These are phyloP conservation scores for Erythrobasidium yunnanense DNA, from an alignment of 768 basidiomycete species.

Conservation along the genomic window DNA sequence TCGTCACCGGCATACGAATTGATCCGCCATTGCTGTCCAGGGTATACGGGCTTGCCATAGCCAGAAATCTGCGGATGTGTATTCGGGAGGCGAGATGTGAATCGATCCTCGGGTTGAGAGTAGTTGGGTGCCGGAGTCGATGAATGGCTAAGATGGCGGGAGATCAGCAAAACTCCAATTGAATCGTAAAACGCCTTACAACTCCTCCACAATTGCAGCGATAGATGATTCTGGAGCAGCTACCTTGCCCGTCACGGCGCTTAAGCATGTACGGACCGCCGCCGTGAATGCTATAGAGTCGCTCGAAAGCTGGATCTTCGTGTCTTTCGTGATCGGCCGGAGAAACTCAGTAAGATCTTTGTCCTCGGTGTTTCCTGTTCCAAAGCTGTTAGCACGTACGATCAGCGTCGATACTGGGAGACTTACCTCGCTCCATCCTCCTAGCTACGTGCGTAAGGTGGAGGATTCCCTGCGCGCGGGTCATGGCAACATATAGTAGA, in stretches of 20 bases:
- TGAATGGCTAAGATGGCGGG: not conserved
- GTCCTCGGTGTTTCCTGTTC: not conserved
- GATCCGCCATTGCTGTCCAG: conserved; percentile 17
- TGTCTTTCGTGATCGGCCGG: not conserved
- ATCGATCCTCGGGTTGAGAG: not conserved
- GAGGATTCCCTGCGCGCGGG: conserved; percentile 63
- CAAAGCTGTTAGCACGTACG: not conserved
- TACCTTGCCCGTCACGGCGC: not conserved
- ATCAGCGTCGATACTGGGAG: not conserved
- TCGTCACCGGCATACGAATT: conserved; percentile 21
- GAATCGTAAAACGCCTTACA: not conserved
- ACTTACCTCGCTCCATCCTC: conserved; percentile 48
- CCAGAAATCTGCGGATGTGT: not conserved
- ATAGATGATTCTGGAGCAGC: not conserved
- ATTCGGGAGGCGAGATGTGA: not conserved
- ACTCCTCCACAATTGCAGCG: not conserved
- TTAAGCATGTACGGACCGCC: not conserved
- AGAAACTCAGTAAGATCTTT: conserved; percentile 23
- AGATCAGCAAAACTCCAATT: too few species aligned
- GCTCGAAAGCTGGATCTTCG: not conserved
- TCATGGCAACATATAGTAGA: conserved; percentile 77
- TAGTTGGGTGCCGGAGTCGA: not conserved
- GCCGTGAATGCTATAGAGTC: not conserved
- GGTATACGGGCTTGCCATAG: conserved; percentile 3
- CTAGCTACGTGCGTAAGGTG: conserved; percentile 50